Evolutionary conservation across 2,329 filamentous ascomycete species (phyloP), one percentile per base, ranked within the genome.

Genomic region (Zymoseptoria tritici): DNA sequence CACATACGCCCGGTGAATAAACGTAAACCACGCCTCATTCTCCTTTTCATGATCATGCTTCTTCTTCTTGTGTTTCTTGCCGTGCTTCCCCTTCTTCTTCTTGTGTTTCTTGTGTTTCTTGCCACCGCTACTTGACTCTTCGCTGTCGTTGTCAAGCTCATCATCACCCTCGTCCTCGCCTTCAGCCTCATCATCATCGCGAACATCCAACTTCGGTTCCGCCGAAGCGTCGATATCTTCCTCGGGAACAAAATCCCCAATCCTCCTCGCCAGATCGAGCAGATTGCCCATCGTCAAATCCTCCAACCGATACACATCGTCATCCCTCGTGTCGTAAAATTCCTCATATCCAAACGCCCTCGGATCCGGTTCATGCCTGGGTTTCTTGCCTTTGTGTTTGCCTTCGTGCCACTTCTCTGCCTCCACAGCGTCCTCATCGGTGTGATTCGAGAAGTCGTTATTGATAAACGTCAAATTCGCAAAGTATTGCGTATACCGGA

Each of bases 391-490:
- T 56, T 79, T 76, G 70, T 86, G 82, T 67, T 85, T 86, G 57
- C 86, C 86, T 60, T 85, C 78, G 42, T 84, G 83, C 85, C 87
- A 88, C 62, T 79, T 80, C 7, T 55, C 42, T 9, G 31, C 64
- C 2, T 73, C 70, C 5, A 75, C 64, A 6, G 72, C 73, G 9
- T 73, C 51, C 9, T 52, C 51, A 2, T 31, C 21, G 0, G 57
- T 36, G 8, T 56, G 36, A 5, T 60, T 60, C 1, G 74, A 70
- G 54, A 85, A 80, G 61, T 89, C 84, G 67, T 91, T 89, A 76
- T 97, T 95, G 75, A 96, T 87, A 60, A 84, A 78, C 0, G 93
- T 97, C n/a, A 99, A 78, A 73, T 99, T 99, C 62, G 93, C 91
- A 74, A 85, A 97, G 74, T 95, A 97, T 70, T 99, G 94, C 3